A percentile compares a stretch with the other conserved stretches of the same genome.
These are phyloP conservation scores for Penicillium cosmopolitanum DNA, from an alignment of 495 filamentous ascomycete genomes.

Conservation along the genomic window DNA sequence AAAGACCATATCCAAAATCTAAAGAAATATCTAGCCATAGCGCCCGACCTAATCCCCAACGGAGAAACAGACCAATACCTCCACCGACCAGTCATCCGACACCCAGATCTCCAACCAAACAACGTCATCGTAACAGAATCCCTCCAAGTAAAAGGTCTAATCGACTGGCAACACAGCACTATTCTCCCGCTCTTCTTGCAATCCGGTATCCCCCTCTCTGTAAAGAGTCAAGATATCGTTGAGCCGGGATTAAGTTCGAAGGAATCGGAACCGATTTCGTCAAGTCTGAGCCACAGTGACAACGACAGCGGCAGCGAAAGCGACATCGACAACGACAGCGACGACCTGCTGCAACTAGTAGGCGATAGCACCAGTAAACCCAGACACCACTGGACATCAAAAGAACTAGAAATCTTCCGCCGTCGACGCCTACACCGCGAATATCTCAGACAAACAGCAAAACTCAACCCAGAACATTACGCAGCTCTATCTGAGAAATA, in stretches of 20 bases:
- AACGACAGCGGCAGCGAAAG: too few relatives aligned
- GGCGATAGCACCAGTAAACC: neutral
- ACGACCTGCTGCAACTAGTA: neutral
- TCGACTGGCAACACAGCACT: slow-evolving; percentile 28
- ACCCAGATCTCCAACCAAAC: slow-evolving; percentile 31
- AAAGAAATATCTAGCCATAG: slow-evolving; percentile 22
- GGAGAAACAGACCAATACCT: neutral
- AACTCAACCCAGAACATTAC: slow-evolving; percentile 22
- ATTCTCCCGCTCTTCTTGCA: slow-evolving; percentile 25
- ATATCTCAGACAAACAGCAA: slow-evolving; percentile 26
- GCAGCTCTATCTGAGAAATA: slow-evolving; percentile 23
- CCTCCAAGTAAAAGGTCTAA: slow-evolving; percentile 22
- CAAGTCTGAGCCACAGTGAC: too few relatives aligned
- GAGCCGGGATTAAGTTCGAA: slow-evolving; percentile 17
- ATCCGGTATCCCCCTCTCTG: slow-evolving; percentile 21
- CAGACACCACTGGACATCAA: slow-evolving; percentile 7
- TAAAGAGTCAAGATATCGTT: slow-evolving; percentile 29
- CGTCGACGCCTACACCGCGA: slow-evolving; percentile 29
- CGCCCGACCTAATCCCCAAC: slow-evolving; percentile 14
- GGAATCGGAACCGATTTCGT: too few relatives aligned
- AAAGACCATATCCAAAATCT: slow-evolving; percentile 18
- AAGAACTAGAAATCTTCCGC: too few relatives aligned
- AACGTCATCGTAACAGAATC: slow-evolving; percentile 24
- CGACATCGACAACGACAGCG: too few relatives aligned
- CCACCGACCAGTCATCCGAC: slow-evolving; percentile 19